These are phyloP conservation scores for Cyanidiococcus yangmingshanensis DNA, from an alignment of 23 red algal genomes.

Conservation along the genomic window DNA sequence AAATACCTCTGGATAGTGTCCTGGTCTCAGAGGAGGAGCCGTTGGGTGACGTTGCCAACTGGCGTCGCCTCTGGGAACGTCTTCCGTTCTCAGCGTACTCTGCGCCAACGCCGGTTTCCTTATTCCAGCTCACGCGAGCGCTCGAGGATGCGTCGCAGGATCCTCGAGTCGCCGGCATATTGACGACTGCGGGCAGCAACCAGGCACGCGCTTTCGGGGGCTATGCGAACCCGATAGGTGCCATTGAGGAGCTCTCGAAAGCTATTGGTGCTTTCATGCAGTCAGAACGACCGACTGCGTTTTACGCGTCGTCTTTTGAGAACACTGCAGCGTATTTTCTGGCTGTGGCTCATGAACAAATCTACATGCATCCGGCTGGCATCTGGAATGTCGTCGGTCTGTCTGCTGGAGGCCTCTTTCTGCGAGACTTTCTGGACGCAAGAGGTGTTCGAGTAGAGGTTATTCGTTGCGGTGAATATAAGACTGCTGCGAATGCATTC, in stretches of 20 bases:
- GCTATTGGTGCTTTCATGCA: slow-evolving; percentile 37
- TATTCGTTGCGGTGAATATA: slow-evolving; percentile 54
- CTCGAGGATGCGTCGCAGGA: slow-evolving; percentile 37
- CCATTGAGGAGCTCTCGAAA: slow-evolving; percentile 34
- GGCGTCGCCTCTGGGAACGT: not conserved
- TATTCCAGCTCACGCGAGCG: slow-evolving; percentile 4
- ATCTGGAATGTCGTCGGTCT: slow-evolving; percentile 33
- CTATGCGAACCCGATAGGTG: slow-evolving; percentile 22
- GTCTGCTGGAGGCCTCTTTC: slow-evolving; percentile 40
- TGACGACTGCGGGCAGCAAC: slow-evolving; percentile 27
- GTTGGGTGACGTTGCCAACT: not conserved
- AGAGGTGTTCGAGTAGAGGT: slow-evolving; percentile 43
- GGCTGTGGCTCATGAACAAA: slow-evolving; percentile 38
- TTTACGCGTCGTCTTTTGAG: slow-evolving; percentile 52
- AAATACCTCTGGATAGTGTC: not conserved
- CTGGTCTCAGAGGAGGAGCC: not conserved
- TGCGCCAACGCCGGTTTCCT: not conserved
- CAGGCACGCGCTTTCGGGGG: not conserved
- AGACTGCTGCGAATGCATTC: slow-evolving; percentile 53
- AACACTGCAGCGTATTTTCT: slow-evolving; percentile 50
- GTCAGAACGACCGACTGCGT: slow-evolving; percentile 35
- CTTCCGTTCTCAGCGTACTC: not conserved
- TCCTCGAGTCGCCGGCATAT: slow-evolving; percentile 48
- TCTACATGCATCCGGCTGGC: slow-evolving; percentile 49
- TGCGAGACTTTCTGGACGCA: slow-evolving; percentile 43